These are phyloP conservation scores for Fusarium musae DNA, from an alignment of 2,329 filamentous ascomycete genomes.

Conservation along the genomic window DNA sequence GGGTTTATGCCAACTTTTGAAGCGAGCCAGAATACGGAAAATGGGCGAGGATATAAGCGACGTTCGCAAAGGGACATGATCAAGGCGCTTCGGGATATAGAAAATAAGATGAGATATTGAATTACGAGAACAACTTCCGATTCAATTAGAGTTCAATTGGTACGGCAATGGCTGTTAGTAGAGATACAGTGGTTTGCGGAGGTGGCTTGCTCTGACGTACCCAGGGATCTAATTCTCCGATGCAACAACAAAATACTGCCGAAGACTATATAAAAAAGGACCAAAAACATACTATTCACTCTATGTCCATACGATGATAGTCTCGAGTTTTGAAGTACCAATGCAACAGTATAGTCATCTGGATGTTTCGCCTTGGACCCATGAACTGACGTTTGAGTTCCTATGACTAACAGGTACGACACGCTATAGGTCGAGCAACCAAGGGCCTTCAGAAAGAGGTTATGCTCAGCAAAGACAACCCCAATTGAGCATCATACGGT, in stretches of 20 bases:
- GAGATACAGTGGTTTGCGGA: neutral
- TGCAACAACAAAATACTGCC: neutral
- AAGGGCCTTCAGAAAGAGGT: neutral
- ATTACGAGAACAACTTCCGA: neutral
- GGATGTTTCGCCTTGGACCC: neutral
- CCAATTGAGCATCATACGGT: conserved; percentile 15
- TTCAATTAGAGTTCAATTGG: neutral
- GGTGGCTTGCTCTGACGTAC: neutral
- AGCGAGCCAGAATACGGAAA: conserved; percentile 8
- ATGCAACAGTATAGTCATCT: neutral
- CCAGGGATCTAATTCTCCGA: neutral
- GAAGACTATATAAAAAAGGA: neutral
- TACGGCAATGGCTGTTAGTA: neutral
- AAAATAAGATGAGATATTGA: neutral
- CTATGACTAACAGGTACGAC: conserved; percentile 16
- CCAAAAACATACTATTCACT: neutral
- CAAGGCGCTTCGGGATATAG: neutral
- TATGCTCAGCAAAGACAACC: neutral
- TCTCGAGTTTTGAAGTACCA: neutral
- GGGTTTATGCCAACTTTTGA: neutral
- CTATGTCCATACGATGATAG: neutral
- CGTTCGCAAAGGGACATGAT: neutral
- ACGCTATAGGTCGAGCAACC: conserved; percentile 1
- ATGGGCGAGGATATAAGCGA: conserved; percentile 6
- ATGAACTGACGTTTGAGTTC: conserved; percentile 17